phyloP scores from a whole-genome alignment of 2,329 filamentous ascomycete genomes.

The Neofusicoccum sp. region DNA sequence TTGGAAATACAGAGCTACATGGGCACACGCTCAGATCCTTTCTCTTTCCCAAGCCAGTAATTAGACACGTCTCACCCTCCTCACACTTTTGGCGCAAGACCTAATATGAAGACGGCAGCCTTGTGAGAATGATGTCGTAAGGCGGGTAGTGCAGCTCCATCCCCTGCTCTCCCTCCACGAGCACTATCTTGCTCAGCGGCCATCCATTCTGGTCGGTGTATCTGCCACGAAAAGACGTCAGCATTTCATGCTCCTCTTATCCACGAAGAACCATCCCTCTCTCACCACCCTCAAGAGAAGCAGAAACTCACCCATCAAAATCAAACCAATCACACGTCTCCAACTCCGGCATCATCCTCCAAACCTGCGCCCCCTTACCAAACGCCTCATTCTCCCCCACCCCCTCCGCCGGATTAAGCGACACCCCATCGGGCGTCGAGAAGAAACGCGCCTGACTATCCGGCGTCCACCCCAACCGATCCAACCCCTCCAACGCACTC shows the following conservation, averaged over 20 bases:
- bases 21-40: too few relatives aligned
- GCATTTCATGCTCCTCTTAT: not conserved
- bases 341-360: slow-evolving; percentile 32
- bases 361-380: slow-evolving; percentile 30
- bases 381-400: not conserved
- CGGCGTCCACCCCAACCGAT: slow-evolving; percentile 31
- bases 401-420: slow-evolving; percentile 32
- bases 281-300: not conserved
- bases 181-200: slow-evolving; percentile 34
- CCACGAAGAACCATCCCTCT: not conserved
- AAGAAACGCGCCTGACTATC: slow-evolving; percentile 27
- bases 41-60: too few relatives aligned
- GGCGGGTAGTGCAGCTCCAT: slow-evolving; percentile 36
- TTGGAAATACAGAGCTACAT: too few relatives aligned
- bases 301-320: slow-evolving; percentile 32
- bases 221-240: slow-evolving; percentile 8
- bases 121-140: slow-evolving; percentile 30
- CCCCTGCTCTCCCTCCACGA: slow-evolving; percentile 27
- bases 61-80: too few relatives aligned
- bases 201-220: slow-evolving; percentile 37
- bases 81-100: too few relatives aligned
- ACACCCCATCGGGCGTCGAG: slow-evolving; percentile 30
- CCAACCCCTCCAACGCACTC: slow-evolving; percentile 33
- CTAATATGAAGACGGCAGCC: not conserved
- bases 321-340: slow-evolving; percentile 36